Conservation (phyloP, 2,329 filamentous ascomycete genomes). For the Lecanicillium sp. region DNA sequence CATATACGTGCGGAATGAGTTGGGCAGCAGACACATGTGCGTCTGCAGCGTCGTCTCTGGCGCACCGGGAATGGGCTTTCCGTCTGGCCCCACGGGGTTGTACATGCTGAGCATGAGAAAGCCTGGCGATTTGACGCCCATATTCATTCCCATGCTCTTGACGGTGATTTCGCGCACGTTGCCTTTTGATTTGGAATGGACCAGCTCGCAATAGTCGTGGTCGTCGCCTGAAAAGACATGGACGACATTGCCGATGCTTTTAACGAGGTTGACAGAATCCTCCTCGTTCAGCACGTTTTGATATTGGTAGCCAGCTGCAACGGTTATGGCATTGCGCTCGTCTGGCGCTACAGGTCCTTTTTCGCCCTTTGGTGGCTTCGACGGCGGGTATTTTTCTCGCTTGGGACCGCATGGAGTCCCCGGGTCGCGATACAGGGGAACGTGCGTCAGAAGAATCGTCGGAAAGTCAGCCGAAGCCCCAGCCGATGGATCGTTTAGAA, state of each 20-base stretch:
- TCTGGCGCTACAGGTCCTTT: slow-evolving; percentile 47
- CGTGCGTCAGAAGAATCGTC: slow-evolving; percentile 82
- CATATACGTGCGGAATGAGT: slow-evolving; percentile 77
- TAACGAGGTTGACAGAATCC: slow-evolving; percentile 67
- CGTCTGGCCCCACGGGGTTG: slow-evolving; percentile 70
- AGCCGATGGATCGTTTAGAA: slow-evolving; percentile 23
- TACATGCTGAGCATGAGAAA: slow-evolving; percentile 85
- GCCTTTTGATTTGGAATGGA: slow-evolving; percentile 61
- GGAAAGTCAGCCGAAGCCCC: slow-evolving; percentile 58
- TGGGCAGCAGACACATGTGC: slow-evolving; percentile 82
- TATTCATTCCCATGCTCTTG: slow-evolving; percentile 91
- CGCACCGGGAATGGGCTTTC: slow-evolving; percentile 35
- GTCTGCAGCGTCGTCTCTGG: slow-evolving; percentile 64
- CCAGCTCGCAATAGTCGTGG: slow-evolving; percentile 92
- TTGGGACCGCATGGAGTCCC: slow-evolving; percentile 82
- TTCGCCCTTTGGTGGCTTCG: slow-evolving; percentile 52
- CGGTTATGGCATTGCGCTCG: slow-evolving; percentile 67
- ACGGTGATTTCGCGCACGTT: slow-evolving; percentile 79
- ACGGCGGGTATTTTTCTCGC: slow-evolving; percentile 75
- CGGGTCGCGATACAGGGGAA: slow-evolving; percentile 74
- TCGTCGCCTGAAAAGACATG: slow-evolving; percentile 94
- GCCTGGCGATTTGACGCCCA: slow-evolving; percentile 83
- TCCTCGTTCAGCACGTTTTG: slow-evolving; percentile 81
- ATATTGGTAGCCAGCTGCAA: slow-evolving; percentile 83
- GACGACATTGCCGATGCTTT: slow-evolving; percentile 70